Evolutionary conservation across 768 basidiomycete species (phyloP).

Genomic region (Chalciporus sphaerocephalus): DNA sequence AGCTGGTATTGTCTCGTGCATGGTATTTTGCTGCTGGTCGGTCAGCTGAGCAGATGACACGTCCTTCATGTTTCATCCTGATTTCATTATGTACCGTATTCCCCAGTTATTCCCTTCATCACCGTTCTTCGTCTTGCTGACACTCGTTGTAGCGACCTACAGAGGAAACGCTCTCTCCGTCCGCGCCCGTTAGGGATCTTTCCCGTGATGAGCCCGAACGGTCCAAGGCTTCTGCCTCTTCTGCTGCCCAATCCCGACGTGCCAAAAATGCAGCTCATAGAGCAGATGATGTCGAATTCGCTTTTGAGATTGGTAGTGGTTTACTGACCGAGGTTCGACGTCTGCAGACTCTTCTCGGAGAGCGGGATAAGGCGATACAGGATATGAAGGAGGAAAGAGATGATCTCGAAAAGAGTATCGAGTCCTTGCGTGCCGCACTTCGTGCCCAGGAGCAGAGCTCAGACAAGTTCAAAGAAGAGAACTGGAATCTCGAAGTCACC

Average conservation of each 20-base stretch:
- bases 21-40: background rate
- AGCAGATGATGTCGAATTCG: conserved; percentile 91
- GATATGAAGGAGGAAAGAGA: conserved; percentile 92
- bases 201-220: conserved; percentile 62
- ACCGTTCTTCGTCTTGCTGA: conserved; percentile 6
- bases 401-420: conserved; percentile 75
- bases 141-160: conserved; percentile 36
- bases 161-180: conserved; percentile 47
- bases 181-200: conserved; percentile 44
- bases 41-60: background rate
- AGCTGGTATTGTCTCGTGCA: background rate
- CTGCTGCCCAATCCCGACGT: conserved; percentile 79
- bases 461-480: conserved; percentile 96
- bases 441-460: conserved; percentile 75
- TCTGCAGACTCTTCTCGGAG: conserved; percentile 83
- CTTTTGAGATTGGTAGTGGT: conserved; percentile 94
- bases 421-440: conserved; percentile 69
- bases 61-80: background rate
- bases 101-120: background rate
- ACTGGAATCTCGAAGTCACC: conserved; percentile 96
- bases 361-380: conserved; percentile 89
- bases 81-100: background rate
- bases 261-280: conserved; percentile 91
- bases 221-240: conserved; percentile 57
- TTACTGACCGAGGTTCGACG: conserved; percentile 88